phyloP scores from a whole-genome alignment of 2,329 filamentous ascomycete genomes.

The Lachnellula hyalina region DNA sequence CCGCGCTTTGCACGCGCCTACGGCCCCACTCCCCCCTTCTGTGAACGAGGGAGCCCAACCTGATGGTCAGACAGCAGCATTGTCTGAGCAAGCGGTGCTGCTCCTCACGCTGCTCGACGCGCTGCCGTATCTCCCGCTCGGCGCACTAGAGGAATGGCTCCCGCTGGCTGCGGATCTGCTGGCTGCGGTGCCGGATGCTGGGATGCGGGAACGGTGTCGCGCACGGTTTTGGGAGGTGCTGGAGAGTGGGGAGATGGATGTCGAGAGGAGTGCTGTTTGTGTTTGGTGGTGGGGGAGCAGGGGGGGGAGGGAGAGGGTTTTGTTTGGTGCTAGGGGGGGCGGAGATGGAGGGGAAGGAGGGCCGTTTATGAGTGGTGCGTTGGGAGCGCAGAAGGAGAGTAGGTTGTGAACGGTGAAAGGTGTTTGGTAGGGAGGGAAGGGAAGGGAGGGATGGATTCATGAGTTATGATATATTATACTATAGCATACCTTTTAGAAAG shows the following conservation, averaged over 20 bases:
- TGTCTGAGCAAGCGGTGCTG: constrained; percentile 55
- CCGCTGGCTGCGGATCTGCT: constrained; percentile 56
- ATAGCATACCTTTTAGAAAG: too few relatives aligned
- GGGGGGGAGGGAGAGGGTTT: constrained; percentile 30
- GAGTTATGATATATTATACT: too few relatives aligned
- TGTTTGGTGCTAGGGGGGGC: constrained; percentile 14
- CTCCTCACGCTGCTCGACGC: constrained; percentile 61
- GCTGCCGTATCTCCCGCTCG: constrained; percentile 54
- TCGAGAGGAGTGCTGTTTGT: constrained; percentile 58
- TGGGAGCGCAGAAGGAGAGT: constrained; percentile 17
- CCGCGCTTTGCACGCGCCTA: constrained; percentile 51
- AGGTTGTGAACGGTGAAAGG: constrained; percentile 14
- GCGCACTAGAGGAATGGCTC: constrained; percentile 60
- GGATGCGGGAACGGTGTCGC: constrained; percentile 52
- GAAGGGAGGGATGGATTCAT: too few relatives aligned
- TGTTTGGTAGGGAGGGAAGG: too few relatives aligned
- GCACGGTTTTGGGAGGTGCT: constrained; percentile 63
- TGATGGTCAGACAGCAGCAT: constrained; percentile 35
- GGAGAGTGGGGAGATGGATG: constrained; percentile 62
- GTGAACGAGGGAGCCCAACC: constrained; percentile 28
- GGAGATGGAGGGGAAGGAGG: constrained; percentile 4
- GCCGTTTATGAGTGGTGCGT: constrained; percentile 29
- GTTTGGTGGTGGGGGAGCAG: constrained; percentile 64
- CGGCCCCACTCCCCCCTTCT: constrained; percentile 34
- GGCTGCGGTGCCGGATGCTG: constrained; percentile 47